These are phyloP conservation scores for Ophiocordyceps camponoti-saundersi DNA, from an alignment of 2,329 filamentous ascomycete species.

Conservation along the genomic window DNA sequence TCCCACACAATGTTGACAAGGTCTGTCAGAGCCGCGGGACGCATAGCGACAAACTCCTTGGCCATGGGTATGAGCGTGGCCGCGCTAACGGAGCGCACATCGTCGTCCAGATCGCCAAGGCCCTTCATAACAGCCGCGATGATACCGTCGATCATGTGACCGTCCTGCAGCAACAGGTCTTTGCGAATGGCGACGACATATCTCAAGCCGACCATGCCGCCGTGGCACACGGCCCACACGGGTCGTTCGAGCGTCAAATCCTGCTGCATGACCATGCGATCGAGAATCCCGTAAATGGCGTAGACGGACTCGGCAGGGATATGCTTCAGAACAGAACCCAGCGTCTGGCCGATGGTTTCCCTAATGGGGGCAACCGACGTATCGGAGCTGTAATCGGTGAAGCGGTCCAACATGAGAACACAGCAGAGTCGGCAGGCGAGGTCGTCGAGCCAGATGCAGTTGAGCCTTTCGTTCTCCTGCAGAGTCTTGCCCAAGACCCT, in stretches of 20 bases:
- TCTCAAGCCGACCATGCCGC: constrained; percentile 90
- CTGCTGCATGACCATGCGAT: constrained; percentile 82
- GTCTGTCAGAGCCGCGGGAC: constrained; percentile 57
- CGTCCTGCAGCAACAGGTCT: constrained; percentile 72
- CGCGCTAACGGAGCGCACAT: constrained; percentile 90
- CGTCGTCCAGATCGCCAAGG: constrained; percentile 77
- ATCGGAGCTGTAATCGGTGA: constrained; percentile 94
- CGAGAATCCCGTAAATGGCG: constrained; percentile 67
- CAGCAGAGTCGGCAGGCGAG: constrained; percentile 88
- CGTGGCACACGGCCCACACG: constrained; percentile 90
- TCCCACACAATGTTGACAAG: constrained; percentile 96
- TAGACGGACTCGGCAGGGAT: constrained; percentile 66
- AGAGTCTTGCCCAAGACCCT: constrained; percentile 53
- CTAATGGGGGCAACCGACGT: constrained; percentile 92
- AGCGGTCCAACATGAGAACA: constrained; percentile 92
- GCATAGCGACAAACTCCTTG: constrained; percentile 79
- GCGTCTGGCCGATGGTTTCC: constrained; percentile 85
- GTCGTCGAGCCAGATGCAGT: constrained; percentile 81
- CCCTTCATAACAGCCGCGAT: constrained; percentile 90
- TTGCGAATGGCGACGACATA: constrained; percentile 93
- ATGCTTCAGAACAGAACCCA: constrained; percentile 78
- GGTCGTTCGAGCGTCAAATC: constrained; percentile 57
- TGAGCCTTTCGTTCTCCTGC: constrained; percentile 60
- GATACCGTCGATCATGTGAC: constrained; percentile 79
- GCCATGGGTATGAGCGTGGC: constrained; percentile 96